Evolutionary conservation across 345 rosid genomes (phyloP), one percentile per base, ranked within the genome.

Genomic region (Limnanthes douglasii): DNA sequence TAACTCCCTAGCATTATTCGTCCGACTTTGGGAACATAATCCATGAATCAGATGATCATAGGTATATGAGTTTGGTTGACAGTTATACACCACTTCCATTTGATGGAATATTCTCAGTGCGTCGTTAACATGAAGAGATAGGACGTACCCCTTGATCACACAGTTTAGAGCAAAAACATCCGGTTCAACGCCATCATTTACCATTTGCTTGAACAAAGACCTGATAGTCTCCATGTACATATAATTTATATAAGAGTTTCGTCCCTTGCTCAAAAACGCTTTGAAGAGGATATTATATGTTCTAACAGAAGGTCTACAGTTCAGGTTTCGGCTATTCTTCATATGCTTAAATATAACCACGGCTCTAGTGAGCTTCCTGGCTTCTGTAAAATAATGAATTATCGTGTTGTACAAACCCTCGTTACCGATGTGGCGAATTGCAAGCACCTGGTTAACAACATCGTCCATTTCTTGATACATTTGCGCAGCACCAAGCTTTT

Each of bases 31-130:
- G 4, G 83, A 62, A 59, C 95, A 82, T 35, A 86, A 21, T 27
- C 97, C 97, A 19, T 86, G 81, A 40, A 86, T 72, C 49, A 86
- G 46, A 72, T 75, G 78, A 59, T 78, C 82, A 37, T 78, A 82
- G 5, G 95, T 70, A 45, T 60, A 82, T 21, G 90, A 59, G 45
- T 78, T 86, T 2, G 97, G 95, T 51, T 18, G 27, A 41, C 90
- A 78, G 16, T 53, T 45, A 31, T 86, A 86, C 11, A 78, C 72
- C 20, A 60, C 73, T 23, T 64, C 78, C 88, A 86, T 82, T 31
- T 86, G 95, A 15, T 86, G 97, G 60, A 86, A 86, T 53, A 82
- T 64, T 41, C 97, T 72, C 15, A 86, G 62, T 31, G 97, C 97
- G 56, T 86, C 95, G 28, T 86, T 86, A 12, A 86, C 83, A 28